Evolutionary conservation across 2,329 filamentous ascomycete species (phyloP).

Genomic region (Ophidiomyces ophidiicola): DNA sequence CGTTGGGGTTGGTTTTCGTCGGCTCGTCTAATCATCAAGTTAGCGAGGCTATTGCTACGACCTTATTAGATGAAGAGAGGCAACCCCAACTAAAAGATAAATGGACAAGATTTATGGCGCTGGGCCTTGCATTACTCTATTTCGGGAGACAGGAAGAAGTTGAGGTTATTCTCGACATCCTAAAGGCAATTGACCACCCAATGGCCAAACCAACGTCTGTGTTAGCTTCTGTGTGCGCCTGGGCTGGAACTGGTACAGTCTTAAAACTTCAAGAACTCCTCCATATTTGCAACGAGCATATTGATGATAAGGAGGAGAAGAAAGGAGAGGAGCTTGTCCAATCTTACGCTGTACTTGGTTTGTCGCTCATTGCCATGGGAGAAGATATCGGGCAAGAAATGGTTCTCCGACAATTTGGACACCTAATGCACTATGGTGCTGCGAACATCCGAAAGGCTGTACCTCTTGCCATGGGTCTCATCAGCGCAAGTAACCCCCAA

Average conservation of each 20-base stretch:
- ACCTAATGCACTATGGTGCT: conserved; percentile 98
- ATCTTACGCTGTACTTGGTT: conserved; percentile 86
- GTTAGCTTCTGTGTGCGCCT: conserved; percentile 90
- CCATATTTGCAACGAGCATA: conserved; percentile 95
- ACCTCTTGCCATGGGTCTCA: conserved; percentile 87
- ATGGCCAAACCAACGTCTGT: conserved; percentile 95
- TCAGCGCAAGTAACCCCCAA: conserved; percentile 95
- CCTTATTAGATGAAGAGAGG: conserved; percentile 84
- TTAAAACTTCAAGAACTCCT: conserved; percentile 94
- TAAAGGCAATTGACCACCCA: conserved; percentile 93
- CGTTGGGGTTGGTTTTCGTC: conserved; percentile 81
- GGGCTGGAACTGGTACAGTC: conserved; percentile 93
- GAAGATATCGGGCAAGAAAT: conserved; percentile 98
- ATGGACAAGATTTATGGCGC: conserved; percentile 92
- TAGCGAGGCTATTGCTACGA: conserved; percentile 81
- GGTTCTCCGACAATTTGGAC: conserved; percentile 92
- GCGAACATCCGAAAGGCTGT: conserved; percentile 94
- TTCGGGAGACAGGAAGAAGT: conserved; percentile 97
- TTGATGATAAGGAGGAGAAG: conserved; percentile 88
- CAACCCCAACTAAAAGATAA: conserved; percentile 89
- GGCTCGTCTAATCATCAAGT: conserved; percentile 86
- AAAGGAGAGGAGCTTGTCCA: conserved; percentile 92
- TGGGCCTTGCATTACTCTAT: conserved; percentile 85
- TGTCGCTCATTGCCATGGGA: conserved; percentile 92
- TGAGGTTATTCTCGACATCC: conserved; percentile 91